phyloP scores from a whole-genome alignment of 2,329 filamentous ascomycete species.

The Cadophora sp. region DNA sequence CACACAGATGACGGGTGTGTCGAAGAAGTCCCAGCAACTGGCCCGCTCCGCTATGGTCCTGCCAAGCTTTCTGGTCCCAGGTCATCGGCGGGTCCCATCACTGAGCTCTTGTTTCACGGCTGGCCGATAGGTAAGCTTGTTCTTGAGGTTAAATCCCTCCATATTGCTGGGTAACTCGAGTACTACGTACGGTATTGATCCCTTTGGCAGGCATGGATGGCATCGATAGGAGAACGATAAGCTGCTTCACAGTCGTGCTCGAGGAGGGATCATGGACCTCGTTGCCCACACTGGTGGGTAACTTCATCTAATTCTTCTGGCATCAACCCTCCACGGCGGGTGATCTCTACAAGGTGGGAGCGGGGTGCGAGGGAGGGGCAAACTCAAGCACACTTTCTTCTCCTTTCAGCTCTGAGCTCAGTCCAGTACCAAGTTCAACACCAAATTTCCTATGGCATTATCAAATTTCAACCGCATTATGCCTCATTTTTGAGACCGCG shows the following conservation, averaged over 20 bases:
- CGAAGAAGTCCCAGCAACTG: not conserved
- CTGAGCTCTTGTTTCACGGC: slow-evolving; percentile 16
- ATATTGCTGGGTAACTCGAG: not conserved
- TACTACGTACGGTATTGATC: no score
- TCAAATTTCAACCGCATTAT: slow-evolving; percentile 2
- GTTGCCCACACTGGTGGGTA: not conserved
- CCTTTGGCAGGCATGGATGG: slow-evolving; percentile 2
- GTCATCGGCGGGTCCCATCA: not conserved
- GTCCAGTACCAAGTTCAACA: not conserved
- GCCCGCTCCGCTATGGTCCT: slow-evolving; percentile 13
- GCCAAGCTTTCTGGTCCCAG: slow-evolving; percentile 13
- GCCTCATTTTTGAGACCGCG: not conserved
- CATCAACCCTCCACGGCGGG: slow-evolving; percentile 14
- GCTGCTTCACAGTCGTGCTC: not conserved
- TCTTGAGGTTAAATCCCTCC: slow-evolving; percentile 15
- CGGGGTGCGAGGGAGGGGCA: slow-evolving; percentile 2
- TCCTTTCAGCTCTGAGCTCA: not conserved
- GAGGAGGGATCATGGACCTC: not conserved
- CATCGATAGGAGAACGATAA: slow-evolving; percentile 3
- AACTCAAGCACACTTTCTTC: not conserved
- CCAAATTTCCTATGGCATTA: not conserved
- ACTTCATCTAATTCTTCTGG: slow-evolving; percentile 18
- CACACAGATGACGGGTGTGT: not conserved
- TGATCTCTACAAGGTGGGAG: slow-evolving; percentile 2
- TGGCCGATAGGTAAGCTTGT: slow-evolving; percentile 17